phyloP scores from a whole-genome alignment of 371 early-diverging fungal genomes.

The Rhizopus microsporus region DNA sequence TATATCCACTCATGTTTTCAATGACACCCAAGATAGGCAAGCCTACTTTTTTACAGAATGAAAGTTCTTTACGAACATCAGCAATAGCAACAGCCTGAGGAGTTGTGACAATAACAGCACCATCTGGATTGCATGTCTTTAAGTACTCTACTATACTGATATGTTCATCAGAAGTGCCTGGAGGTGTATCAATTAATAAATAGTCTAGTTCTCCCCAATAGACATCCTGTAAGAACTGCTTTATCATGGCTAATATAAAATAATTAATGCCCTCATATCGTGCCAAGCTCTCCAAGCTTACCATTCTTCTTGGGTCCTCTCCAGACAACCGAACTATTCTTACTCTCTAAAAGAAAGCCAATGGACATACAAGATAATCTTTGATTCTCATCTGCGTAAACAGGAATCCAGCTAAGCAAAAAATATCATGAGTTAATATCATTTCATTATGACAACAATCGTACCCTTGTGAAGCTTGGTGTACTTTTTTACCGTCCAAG shows the following conservation, averaged over 20 bases:
- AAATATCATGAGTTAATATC: not conserved
- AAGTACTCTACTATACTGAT: slow-evolving; percentile 78
- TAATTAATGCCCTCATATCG: not conserved
- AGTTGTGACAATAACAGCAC: slow-evolving; percentile 91
- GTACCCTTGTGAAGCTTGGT: slow-evolving; percentile 73
- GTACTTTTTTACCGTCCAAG: slow-evolving; percentile 75
- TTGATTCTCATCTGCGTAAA: slow-evolving; percentile 78
- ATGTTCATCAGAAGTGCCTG: slow-evolving; percentile 96
- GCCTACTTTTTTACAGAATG: slow-evolving; percentile 82
- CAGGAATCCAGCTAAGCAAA: slow-evolving; percentile 82
- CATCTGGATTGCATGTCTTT: slow-evolving; percentile 74
- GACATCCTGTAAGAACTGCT: slow-evolving; percentile 89
- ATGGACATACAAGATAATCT: slow-evolving; percentile 81
- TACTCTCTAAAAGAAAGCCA: slow-evolving; percentile 79
- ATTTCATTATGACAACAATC: not conserved
- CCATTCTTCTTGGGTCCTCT: slow-evolving; percentile 93
- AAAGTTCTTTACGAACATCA: slow-evolving; percentile 87
- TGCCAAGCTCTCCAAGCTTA: slow-evolving; percentile 18
- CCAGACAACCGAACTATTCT: slow-evolving; percentile 94
- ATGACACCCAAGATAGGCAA: slow-evolving; percentile 85
- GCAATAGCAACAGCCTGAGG: slow-evolving; percentile 87
- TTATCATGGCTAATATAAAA: slow-evolving; percentile 71
- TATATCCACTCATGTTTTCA: slow-evolving; percentile 94
- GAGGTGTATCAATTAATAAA: slow-evolving; percentile 94
- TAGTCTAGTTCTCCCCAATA: slow-evolving; percentile 88